A percentile compares a stretch with the other conserved stretches of the same genome.
Evolutionary conservation across 2,329 filamentous ascomycete species (phyloP).

Genomic region (Hypoxylon sp.): DNA sequence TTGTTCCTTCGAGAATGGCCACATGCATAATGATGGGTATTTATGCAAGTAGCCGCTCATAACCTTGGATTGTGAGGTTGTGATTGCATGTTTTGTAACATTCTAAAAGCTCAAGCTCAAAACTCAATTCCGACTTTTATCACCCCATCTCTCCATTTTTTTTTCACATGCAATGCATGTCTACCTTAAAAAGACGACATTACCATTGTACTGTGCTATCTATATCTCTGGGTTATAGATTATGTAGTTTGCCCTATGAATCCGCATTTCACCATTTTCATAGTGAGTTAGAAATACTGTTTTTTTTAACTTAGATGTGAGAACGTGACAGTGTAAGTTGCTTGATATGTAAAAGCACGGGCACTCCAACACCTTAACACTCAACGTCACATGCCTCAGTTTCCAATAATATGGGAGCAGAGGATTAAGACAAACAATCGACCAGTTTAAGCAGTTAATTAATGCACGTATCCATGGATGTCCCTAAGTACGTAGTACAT

Average conservation of each 20-base stretch:
- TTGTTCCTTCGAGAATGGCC: constrained; percentile 26
- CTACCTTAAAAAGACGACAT: constrained; percentile 31
- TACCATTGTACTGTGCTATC: not conserved
- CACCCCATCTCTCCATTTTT: constrained; percentile 16
- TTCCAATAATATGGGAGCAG: not conserved
- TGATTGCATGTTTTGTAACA: constrained; percentile 20
- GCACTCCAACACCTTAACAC: not conserved
- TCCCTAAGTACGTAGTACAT: not conserved
- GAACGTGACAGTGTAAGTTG: not conserved
- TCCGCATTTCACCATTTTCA: not conserved
- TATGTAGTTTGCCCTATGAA: not conserved
- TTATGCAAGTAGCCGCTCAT: constrained; percentile 34
- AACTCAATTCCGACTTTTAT: constrained; percentile 30
- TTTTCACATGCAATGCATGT: constrained; percentile 13
- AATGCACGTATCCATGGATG: not conserved
- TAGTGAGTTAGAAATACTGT: not conserved
- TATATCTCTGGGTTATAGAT: not conserved
- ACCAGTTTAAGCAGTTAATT: not conserved
- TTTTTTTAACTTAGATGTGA: constrained; percentile 8
- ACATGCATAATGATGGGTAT: constrained; percentile 23
- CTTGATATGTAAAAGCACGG: not conserved
- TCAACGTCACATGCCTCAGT: constrained; percentile 1
- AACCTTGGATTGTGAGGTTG: constrained; percentile 14
- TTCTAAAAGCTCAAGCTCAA: constrained; percentile 16
- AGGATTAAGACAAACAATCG: not conserved